Percentiles rank a stretch among this genome's conserved stretches.
phyloP scores from a whole-genome alignment of 177 flowering plant species.

The Vitis hybrid region DNA sequence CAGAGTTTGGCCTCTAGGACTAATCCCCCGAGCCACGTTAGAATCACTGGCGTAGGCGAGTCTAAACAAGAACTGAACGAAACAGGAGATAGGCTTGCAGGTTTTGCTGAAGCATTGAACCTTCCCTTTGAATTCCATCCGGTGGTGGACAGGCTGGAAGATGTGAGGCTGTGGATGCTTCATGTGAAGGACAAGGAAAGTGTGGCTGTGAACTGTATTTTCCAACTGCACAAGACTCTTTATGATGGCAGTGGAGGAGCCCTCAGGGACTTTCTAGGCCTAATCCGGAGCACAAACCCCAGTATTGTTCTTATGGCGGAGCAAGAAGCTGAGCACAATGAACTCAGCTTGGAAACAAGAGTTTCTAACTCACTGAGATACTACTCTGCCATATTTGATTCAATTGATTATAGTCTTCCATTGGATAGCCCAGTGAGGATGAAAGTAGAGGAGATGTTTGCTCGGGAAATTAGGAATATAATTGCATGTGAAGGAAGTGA shows the following conservation, averaged over 20 bases:
- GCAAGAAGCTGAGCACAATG: constrained; percentile 81
- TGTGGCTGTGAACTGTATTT: constrained; percentile 77
- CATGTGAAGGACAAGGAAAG: constrained; percentile 81
- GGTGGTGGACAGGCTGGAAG: constrained; percentile 86
- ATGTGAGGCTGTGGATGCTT: constrained; percentile 97
- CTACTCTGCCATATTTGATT: constrained; percentile 84
- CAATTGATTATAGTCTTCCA: constrained; percentile 56
- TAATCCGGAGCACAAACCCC: constrained; percentile 77
- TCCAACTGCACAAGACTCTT: constrained; percentile 80
- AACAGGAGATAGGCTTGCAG: constrained; percentile 80
- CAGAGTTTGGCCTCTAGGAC: constrained; percentile 79
- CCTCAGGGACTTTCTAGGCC: constrained; percentile 67
- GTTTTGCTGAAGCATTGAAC: constrained; percentile 69
- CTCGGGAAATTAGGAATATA: constrained; percentile 73
- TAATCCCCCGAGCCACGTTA: constrained; percentile 76
- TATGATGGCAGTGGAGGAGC: constrained; percentile 62
- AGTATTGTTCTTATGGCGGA: constrained; percentile 63
- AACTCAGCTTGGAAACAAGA: constrained; percentile 51
- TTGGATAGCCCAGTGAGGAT: constrained; percentile 57
- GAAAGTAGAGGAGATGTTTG: constrained; percentile 85
- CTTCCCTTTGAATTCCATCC: constrained; percentile 83
- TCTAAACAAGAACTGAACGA: constrained; percentile 84
- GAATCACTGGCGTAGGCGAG: constrained; percentile 92
- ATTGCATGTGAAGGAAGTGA: constrained; percentile 88
- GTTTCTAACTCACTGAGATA: constrained; percentile 65